Base-by-base conservation (phyloP, 148 eudicot species). In the Mesembryanthemum crystallinum region DNA sequence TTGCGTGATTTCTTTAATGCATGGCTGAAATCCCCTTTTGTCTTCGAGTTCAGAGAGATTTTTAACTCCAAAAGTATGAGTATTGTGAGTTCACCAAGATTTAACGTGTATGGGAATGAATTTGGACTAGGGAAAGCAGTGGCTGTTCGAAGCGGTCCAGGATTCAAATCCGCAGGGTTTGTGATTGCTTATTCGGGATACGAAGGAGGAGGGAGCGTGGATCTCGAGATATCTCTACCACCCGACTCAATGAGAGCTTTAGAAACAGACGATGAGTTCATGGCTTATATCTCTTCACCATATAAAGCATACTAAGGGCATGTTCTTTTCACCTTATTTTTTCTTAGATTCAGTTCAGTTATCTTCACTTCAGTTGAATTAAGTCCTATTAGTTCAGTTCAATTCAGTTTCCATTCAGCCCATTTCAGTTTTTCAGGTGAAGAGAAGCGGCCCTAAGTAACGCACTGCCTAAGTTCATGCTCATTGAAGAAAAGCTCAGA, bases 81-180 rank as follows among this genome's bases (percentile, higher is more conserved):
- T 5, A 85, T 91, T 82, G 89, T 86, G 8, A 85, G 90, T 67
- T 91, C 97, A 0, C 94, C 97, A 2, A 81, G 92, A 76, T 89
- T 93, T 54, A 85, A 92, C 3, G 84, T 89, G 91, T 91, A 93
- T 70, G 89, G 87, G 15, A 90, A 92, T 58, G 93, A 91, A 66
- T 93, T 93, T 33, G 91, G 93, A 29, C 87, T 92, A 73, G 98
- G 96, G 0, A 81, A 80, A 18, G 86, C 96, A 2, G 21, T 89
- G 58, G 96, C 92, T 0, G 84, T 86, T 3, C 61, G 86, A 1
- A 88, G 93, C 35, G 93, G 96, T 0, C 73, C 58, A 64, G 91
- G 89, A 9, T 82, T 85, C 69, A 89, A 90, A 55, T 85, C 78
- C 71, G 84, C 73, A 32, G 94, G 93, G 0, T 86, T 83, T 78